Conservation (phyloP, 768 basidiomycete genomes). For the Daedalea quercina region DNA sequence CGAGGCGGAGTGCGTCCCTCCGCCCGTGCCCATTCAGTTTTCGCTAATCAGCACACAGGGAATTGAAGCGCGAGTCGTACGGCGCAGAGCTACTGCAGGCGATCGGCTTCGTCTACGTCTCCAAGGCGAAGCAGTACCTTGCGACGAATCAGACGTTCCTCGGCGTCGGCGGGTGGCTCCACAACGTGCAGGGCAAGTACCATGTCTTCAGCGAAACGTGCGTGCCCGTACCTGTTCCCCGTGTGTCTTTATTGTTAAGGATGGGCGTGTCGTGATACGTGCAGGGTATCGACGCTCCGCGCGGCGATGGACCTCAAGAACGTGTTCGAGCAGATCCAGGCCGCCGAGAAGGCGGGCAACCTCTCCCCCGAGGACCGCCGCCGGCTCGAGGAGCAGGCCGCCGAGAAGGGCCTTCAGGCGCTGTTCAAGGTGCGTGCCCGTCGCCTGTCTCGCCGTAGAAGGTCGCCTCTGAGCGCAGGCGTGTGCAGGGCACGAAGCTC, state of each 20-base stretch:
- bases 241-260: not conserved
- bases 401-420: constrained; percentile 87
- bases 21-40: not conserved
- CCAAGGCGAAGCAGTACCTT: constrained; percentile 78
- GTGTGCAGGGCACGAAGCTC: constrained; percentile 73
- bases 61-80: constrained; percentile 81
- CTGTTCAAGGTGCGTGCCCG: constrained; percentile 66
- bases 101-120: constrained; percentile 78
- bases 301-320: constrained; percentile 85
- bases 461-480: not conserved
- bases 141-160: constrained; percentile 64
- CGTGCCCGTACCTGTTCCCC: constrained; percentile 23
- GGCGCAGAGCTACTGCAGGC: constrained; percentile 82
- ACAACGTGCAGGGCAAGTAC: constrained; percentile 88
- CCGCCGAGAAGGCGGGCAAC: constrained; percentile 81
- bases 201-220: constrained; percentile 92
- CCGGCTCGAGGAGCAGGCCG: constrained; percentile 84
- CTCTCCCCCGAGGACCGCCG: constrained; percentile 72
- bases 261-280: constrained; percentile 1
- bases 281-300: constrained; percentile 75
- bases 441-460: not conserved
- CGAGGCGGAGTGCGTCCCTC: constrained; percentile 69
- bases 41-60: constrained; percentile 34
- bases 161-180: constrained; percentile 89
- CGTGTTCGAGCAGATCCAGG: constrained; percentile 89